Evolutionary conservation across 495 filamentous ascomycete genomes (phyloP).

Genomic region (Margaritispora aquatica): DNA sequence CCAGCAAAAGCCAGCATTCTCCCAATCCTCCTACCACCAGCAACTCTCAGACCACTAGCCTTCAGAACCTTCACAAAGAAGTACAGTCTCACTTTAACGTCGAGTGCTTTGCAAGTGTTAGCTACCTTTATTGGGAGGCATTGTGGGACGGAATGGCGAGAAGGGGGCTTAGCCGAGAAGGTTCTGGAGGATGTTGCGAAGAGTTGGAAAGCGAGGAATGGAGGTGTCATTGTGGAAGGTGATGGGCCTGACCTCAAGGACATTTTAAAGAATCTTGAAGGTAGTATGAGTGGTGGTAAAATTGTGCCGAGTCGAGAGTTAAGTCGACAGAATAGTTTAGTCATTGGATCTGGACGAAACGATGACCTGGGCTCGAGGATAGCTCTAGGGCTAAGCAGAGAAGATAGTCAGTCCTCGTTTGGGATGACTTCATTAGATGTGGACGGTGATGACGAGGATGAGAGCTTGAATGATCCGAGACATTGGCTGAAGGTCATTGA

Average conservation of each 20-base stretch:
- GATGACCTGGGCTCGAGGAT: slow-evolving; percentile 21
- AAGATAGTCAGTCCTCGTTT: slow-evolving; percentile 58
- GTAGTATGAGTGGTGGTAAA: slow-evolving; percentile 75
- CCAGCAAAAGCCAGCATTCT: slow-evolving; percentile 63
- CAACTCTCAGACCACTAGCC: slow-evolving; percentile 81
- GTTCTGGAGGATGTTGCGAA: slow-evolving; percentile 87
- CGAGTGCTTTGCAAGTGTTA: slow-evolving; percentile 74
- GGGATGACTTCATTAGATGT: slow-evolving; percentile 54
- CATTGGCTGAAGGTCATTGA: slow-evolving; percentile 72
- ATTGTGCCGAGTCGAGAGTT: slow-evolving; percentile 42
- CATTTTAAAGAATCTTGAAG: slow-evolving; percentile 76
- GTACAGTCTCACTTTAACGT: slow-evolving; percentile 89
- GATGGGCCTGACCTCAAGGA: slow-evolving; percentile 66
- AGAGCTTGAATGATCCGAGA: slow-evolving; percentile 54
- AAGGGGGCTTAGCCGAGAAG: slow-evolving; percentile 87
- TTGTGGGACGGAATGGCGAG: slow-evolving; percentile 93
- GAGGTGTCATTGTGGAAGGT: slow-evolving; percentile 84
- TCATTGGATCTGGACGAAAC: slow-evolving; percentile 25
- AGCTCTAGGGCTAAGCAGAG: slow-evolving; percentile 35
- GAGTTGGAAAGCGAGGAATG: slow-evolving; percentile 78
- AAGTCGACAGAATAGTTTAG: slow-evolving; percentile 55
- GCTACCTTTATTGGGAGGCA: slow-evolving; percentile 86
- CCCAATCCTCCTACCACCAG: slow-evolving; percentile 80
- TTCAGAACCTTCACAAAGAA: slow-evolving; percentile 98
- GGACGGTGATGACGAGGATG: slow-evolving; percentile 54